Base-by-base conservation (phyloP, 2,329 filamentous ascomycete species). In the Emmonsia crescens region DNA sequence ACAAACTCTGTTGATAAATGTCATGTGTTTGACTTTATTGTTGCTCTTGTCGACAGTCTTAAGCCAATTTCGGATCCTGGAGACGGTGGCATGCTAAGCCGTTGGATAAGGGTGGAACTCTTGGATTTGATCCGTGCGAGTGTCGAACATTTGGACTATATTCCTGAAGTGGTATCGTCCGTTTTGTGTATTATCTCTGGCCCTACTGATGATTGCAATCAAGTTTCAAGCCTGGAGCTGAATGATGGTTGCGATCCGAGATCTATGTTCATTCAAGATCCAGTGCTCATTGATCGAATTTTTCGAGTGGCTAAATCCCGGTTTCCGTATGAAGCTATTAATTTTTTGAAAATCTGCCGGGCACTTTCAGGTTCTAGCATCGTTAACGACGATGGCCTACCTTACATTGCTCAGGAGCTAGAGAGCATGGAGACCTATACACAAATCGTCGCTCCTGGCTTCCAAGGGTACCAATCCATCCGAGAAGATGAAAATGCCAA, bases 401-500 rank as follows among this genome's bases (percentile, higher is more conserved):
- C 78, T 67, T 66, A 80, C 49, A 80, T 91, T 10, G 74, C 88
- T 44, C 77, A 81, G n/a, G 78, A 87, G 61, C 78, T 96, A 14
- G 83, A 86, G 62, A 82, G 80, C 62, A 87, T 91, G 60, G 82
- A 85, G 1, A 87, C 84, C 6, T 84, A 96, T 60, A 96, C 93
- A 33, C 87, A 95, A 66, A 79, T 82, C 14, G 80, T 96, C n/a
- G 87, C 89, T 0, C 75, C 81, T 0, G 75, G 82, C 38, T 96
- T 96, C 71, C 81, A 82, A 49, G 84, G 83, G 42, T 96, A 95
- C 68, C 83, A 87, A 64, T 84, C 92, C 14, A 85, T 88, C 46
- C 85, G 89, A 60, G 92, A 96, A 74, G 90, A 96, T 65, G 89
- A 94, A 63, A 92, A 94, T 66, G 85, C 84, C 31, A 94, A 95